phyloP scores from a whole-genome alignment of 768 basidiomycete species.

The Neoboletus brunneissimus region DNA sequence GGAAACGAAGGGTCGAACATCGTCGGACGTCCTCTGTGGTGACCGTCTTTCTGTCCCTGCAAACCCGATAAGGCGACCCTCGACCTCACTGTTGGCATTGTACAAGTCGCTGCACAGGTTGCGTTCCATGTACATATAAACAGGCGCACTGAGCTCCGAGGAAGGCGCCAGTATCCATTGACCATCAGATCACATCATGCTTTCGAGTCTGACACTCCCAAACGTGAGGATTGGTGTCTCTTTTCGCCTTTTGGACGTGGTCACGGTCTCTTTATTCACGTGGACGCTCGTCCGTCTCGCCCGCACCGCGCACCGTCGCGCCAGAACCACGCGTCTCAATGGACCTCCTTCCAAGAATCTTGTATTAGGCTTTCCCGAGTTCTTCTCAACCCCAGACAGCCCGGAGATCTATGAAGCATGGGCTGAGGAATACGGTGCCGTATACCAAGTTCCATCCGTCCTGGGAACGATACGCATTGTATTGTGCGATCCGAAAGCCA shows the following conservation, averaged over 20 bases:
- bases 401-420: slow-evolving; percentile 44
- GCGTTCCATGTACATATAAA: neutral
- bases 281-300: slow-evolving; percentile 17
- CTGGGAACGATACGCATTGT: slow-evolving; percentile 39
- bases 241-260: slow-evolving; percentile 5
- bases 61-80: too few species aligned
- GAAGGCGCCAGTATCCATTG: neutral
- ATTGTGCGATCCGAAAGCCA: slow-evolving; percentile 48
- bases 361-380: slow-evolving; percentile 39
- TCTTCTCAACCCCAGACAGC: slow-evolving; percentile 30
- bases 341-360: slow-evolving; percentile 44
- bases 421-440: slow-evolving; percentile 46
- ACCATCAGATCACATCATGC: neutral
- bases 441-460: slow-evolving; percentile 40
- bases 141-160: neutral
- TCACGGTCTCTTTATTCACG: slow-evolving; percentile 12
- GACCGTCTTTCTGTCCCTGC: too few species aligned
- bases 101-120: neutral
- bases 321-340: slow-evolving; percentile 35
- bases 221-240: neutral
- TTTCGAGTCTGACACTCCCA: neutral
- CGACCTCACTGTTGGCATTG: neutral
- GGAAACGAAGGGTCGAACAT: too few species aligned
- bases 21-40: too few species aligned
- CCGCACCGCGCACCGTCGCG: slow-evolving; percentile 5